Conservation (phyloP, 306 rosid species). For the Vicia villosa region DNA sequence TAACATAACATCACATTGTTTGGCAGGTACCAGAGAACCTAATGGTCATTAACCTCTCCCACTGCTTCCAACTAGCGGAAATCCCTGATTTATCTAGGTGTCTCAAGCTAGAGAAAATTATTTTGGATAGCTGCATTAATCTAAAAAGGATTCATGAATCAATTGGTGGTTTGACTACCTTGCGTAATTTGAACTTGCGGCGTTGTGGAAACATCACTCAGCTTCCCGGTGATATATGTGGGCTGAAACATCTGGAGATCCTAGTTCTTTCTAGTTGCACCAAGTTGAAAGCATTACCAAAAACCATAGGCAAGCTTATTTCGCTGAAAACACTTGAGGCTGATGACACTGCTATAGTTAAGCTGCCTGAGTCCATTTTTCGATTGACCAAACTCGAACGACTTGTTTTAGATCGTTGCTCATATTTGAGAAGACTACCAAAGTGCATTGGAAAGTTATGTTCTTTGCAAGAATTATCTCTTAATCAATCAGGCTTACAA, state of each 20-base stretch:
- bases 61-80: constrained; percentile 40
- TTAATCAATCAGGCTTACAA: constrained; percentile 44
- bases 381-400: constrained; percentile 51
- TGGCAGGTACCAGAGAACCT: constrained; percentile 56
- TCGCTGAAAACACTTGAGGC: constrained; percentile 52
- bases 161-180: too few relatives aligned
- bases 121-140: constrained; percentile 46
- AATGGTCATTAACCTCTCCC: constrained; percentile 52
- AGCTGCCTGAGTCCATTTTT: constrained; percentile 55
- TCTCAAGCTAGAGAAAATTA: constrained; percentile 50
- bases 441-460: constrained; percentile 47
- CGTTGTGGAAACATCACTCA: constrained; percentile 45
- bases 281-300: constrained; percentile 51
- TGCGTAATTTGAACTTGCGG: constrained; percentile 52
- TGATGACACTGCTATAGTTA: constrained; percentile 47
- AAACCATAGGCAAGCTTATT: constrained; percentile 43
- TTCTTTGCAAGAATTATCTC: constrained; percentile 55
- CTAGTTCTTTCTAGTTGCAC: constrained; percentile 51
- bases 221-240: constrained; percentile 58
- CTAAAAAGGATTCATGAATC: constrained; percentile 55
- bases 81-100: constrained; percentile 65
- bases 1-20: constrained; percentile 12
- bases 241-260: constrained; percentile 54
- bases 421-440: constrained; percentile 46
- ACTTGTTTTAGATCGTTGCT: constrained; percentile 49